Base-by-base conservation (phyloP, 805 yeast genomes). In the Kurtzmaniella cleridarum region DNA sequence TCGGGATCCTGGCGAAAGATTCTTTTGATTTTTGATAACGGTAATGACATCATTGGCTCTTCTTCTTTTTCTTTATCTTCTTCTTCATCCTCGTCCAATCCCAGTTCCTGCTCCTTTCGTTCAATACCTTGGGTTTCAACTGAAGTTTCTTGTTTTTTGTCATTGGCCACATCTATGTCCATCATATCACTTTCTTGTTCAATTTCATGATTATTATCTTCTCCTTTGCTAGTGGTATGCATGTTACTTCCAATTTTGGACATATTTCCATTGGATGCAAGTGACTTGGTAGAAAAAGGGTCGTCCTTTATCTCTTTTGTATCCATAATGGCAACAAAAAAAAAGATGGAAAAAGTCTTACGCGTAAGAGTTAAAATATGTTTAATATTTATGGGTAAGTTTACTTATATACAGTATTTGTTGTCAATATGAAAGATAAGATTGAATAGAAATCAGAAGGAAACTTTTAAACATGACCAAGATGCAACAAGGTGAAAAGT, bases 1-100 rank as follows among this genome's bases (percentile, higher is more conserved):
- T 81, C 89, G 12, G 88, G 86, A 54, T 85, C 95, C 54, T 81
- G 72, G 50, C 82, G 84, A 55, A 85, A 73, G 39, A 85, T 80
- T 48, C 80, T 73, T 51, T 82, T 83, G 47, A 85, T 78, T 46
- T 84, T 76, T 2, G 86, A 67, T 30, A 84, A 60, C 5, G 93
- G 95, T 18, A 85, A 57, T 3, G 66, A 55, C 6, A 69, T 44
- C 0, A 60, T 45, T 5, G 64, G 64, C 1, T 40, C 49, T 16
- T 42, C 46, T 35, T 55, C 51, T 2, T 49, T 51, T 6, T 53
- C 63, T 14, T 55, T 62, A 2, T 50, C 55, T 5, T 50, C 57
- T 9, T 30, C 38, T 13, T 41, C 44, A 10, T 38, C 53, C 23
- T 42, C 54, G 5, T 32, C 43, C 6, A 36, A 42, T 42, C 44